A percentile compares a stretch with the other conserved stretches of the same genome.
These are phyloP conservation scores for Leccinum fibrillosum DNA, from an alignment of 768 basidiomycete genomes.

Conservation along the genomic window DNA sequence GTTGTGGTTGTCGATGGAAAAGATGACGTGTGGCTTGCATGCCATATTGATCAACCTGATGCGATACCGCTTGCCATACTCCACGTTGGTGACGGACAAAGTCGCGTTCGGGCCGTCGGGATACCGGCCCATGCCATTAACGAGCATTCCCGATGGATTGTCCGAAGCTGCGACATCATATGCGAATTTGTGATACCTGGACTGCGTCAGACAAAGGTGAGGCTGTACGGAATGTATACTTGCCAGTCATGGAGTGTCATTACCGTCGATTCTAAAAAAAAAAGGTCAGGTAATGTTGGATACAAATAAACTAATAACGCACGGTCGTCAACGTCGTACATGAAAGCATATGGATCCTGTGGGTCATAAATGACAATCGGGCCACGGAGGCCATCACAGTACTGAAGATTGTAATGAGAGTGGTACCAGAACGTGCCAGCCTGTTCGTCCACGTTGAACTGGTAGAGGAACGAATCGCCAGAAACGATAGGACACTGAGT, in stretches of 20 bases:
- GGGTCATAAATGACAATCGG: conserved; percentile 46
- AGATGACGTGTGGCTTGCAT: conserved; percentile 40
- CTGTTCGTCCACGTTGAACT: conserved; percentile 29
- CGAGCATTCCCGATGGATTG: conserved; percentile 31
- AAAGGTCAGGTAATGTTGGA: neutral
- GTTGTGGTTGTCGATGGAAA: conserved; percentile 45
- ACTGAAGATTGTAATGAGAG: conserved; percentile 47
- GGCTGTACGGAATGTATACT: neutral
- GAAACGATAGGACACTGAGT: conserved; percentile 45
- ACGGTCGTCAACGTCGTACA: conserved; percentile 39
- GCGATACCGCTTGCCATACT: conserved; percentile 34
- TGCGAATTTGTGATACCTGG: conserved; percentile 22
- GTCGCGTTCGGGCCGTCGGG: conserved; percentile 29
- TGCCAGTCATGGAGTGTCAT: conserved; percentile 42
- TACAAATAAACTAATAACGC: neutral
- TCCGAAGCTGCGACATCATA: conserved; percentile 8
- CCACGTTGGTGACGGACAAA: conserved; percentile 36
- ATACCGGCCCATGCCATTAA: conserved; percentile 40
- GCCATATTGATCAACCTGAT: conserved; percentile 41
- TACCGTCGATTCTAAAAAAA: conserved; percentile 33
- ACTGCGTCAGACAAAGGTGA: neutral
- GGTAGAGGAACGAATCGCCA: conserved; percentile 38
- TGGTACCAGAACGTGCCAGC: conserved; percentile 46
- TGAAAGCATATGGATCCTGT: conserved; percentile 24
- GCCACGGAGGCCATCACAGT: conserved; percentile 55